A percentile compares a stretch with the other conserved stretches of the same genome.
Conservation (phyloP, 257 asterid genomes). For the Pogostemon cablin region DNA sequence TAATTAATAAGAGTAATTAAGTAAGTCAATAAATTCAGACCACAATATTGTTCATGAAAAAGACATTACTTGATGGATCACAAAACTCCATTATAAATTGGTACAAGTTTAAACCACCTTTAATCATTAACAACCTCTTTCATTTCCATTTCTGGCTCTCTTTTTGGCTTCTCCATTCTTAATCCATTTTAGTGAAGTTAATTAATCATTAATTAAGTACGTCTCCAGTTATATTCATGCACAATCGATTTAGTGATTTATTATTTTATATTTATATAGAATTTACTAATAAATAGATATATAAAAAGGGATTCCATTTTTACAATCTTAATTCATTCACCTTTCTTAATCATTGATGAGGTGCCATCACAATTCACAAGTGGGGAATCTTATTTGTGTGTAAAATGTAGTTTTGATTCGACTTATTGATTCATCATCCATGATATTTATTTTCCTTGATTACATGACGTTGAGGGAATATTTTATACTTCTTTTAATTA, state of each 20-base stretch:
- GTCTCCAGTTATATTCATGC: background rate
- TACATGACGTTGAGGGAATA: conserved; percentile 32
- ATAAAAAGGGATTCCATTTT: conserved; percentile 37
- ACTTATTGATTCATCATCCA: conserved; percentile 21
- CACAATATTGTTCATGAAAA: conserved; percentile 40
- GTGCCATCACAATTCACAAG: conserved; percentile 26
- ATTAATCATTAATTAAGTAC: too few species aligned
- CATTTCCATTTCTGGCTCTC: background rate
- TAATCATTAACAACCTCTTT: conserved; percentile 4
- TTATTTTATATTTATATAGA: too few species aligned
- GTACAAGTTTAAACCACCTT: conserved; percentile 14
- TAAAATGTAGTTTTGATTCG: conserved; percentile 34
- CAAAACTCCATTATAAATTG: background rate
- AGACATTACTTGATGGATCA: conserved; percentile 36
- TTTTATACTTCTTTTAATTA: background rate
- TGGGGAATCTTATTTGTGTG: conserved; percentile 35
- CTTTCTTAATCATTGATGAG: conserved; percentile 40
- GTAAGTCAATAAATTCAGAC: conserved; percentile 25
- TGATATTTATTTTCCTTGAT: conserved; percentile 19
- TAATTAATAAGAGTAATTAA: background rate
- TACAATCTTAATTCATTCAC: conserved; percentile 36
- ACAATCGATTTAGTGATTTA: background rate
- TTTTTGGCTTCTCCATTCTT: background rate
- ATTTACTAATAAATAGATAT: too few species aligned
- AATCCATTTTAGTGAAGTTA: too few species aligned